These are phyloP conservation scores for Silybum marianum DNA, from an alignment of 129 eudicot species.

Conservation along the genomic window DNA sequence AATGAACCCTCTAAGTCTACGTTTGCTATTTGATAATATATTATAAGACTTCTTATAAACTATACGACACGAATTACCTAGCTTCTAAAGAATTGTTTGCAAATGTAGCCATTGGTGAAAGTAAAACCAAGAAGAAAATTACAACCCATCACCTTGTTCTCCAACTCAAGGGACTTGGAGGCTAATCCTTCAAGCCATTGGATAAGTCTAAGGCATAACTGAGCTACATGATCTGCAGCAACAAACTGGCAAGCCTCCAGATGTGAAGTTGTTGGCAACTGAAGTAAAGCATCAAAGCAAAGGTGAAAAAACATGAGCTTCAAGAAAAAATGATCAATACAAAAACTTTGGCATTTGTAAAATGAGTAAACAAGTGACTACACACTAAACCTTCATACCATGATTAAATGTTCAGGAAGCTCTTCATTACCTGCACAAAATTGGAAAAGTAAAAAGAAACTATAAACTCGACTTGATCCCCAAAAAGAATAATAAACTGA, in stretches of 20 bases:
- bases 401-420: conserved; percentile 59
- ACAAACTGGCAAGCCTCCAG: conserved; percentile 95
- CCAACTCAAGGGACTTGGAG: conserved; percentile 91
- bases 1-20: neutral
- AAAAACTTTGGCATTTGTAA: conserved; percentile 1
- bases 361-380: conserved; percentile 1
- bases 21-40: neutral
- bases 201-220: conserved; percentile 87
- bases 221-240: conserved; percentile 71
- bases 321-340: conserved; percentile 1
- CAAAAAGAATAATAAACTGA: neutral
- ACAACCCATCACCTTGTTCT: conserved; percentile 59
- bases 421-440: conserved; percentile 75
- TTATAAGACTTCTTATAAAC: neutral
- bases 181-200: conserved; percentile 98
- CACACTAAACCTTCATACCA: conserved; percentile 51
- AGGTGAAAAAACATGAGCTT: neutral
- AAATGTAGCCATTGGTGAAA: neutral
- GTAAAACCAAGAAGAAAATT: neutral
- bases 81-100: neutral
- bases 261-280: conserved; percentile 93
- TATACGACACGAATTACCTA: neutral
- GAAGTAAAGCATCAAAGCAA: conserved; percentile 20
- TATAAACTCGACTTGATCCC: conserved; percentile 1
- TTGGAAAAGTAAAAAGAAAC: neutral